Evolutionary conservation across 768 basidiomycete genomes (phyloP), one percentile per base, ranked within the genome.

Genomic region (Lyophyllum atratum): DNA sequence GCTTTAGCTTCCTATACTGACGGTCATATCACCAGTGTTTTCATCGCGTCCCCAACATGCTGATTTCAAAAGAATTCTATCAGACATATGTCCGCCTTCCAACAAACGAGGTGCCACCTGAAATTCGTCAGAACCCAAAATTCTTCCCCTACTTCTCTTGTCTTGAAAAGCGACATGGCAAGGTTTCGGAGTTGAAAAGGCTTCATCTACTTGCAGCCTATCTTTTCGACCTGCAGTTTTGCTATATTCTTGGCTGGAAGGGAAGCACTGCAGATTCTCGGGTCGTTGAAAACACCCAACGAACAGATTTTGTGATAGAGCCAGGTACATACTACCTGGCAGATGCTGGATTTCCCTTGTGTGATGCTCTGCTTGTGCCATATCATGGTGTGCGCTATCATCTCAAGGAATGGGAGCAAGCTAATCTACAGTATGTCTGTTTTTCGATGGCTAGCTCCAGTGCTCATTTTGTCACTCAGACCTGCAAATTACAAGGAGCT

Each of bases 201-300:
- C 34, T 7, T 24, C 56, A 80, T 56, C 62, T 61, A 12, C 67
- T 80, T 10, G 74, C 74, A 12, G 65, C 55, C 3, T 74, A 70
- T 15, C 62, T 61, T 0, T 78, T 77, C 49, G 51, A 66, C 29
- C 50, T 78, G 33, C 43, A 51, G 1, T 79, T 80, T 49, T 60
- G 65, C 4, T 80, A 78, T 59, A 40, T 76, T 4, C 58, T 75
- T 54, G 74, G 77, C 1, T 79, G 73, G 71, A 76, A 80, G 39
- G 78, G 77, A 0, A 72, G 69, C 33, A 66, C 67, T 7, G 63
- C 75, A 7, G 75, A 80, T 68, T 62, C 67, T 19, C 55, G 60
- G 0, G 63, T 78, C 24, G 78, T 64, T 59, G 31, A 66, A 5
- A 48, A 72, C 61, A 69, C 74, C 3, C 60, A 61, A 1, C 1